These are phyloP conservation scores for Iberis pinnata DNA, from an alignment of 345 rosid genomes.

Conservation along the genomic window DNA sequence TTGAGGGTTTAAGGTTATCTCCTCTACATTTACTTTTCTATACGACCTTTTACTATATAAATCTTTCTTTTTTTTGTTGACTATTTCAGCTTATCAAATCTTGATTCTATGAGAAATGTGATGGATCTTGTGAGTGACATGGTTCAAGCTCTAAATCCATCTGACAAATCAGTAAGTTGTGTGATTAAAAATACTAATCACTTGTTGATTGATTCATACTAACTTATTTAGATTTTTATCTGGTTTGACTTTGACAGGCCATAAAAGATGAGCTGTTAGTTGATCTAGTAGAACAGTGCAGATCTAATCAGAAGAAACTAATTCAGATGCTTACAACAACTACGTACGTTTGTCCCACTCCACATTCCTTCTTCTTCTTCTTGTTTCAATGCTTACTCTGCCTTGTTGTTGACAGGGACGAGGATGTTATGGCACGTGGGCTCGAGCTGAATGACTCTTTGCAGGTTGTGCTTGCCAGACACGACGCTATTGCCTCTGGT, in stretches of 20 bases:
- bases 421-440: conserved; percentile 71
- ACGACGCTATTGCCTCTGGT: conserved; percentile 80
- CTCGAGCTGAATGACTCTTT: conserved; percentile 79
- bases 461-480: conserved; percentile 67
- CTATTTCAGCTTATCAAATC: conserved; percentile 53
- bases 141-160: conserved; percentile 78
- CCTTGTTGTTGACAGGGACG: conserved; percentile 58
- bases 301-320: conserved; percentile 79
- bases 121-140: conserved; percentile 76
- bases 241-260: conserved; percentile 41
- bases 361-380: neutral
- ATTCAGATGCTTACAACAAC: conserved; percentile 92
- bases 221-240: too few relatives aligned
- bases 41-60: too few relatives aligned
- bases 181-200: neutral
- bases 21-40: neutral
- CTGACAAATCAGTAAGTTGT: conserved; percentile 46
- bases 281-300: conserved; percentile 74
- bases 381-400: neutral
- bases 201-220: too few relatives aligned
- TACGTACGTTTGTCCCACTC: conserved; percentile 56
- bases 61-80: neutral
- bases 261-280: conserved; percentile 84
- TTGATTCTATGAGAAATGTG: conserved; percentile 69
- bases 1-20: conserved; percentile 58